Evolutionary conservation across 306 rosid genomes (phyloP), one percentile per base, ranked within the genome.

Genomic region (Dalbergia cultrata): DNA sequence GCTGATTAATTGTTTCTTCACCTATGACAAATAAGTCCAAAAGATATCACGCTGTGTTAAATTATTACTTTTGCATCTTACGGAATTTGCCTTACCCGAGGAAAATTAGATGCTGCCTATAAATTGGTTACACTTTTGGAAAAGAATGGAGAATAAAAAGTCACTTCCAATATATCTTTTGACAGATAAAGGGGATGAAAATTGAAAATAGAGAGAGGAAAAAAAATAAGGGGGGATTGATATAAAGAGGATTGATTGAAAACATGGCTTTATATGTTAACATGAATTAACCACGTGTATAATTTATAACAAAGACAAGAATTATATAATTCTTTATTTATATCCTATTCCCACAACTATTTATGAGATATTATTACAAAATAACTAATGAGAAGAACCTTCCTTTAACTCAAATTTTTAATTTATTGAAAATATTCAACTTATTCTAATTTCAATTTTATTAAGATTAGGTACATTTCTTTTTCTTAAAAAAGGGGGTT

Each of bases 51-150:
- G 37, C 75, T 67, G 45, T 83, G 21, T 83, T 35, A 44, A 60
- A n/a, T 81, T 2, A 7, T 43, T 68, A 74, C 82, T 70, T 82
- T 79, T 56, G 56, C 60, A 52, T 66, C 10, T 68, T n/a, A 26
- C 9, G 47, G 33, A 77, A 70, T 74, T 70, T 64, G 76, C 82
- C 64, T 82, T 75, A 26, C 64, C 57, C 44, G 60, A 44, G 66
- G 75, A 79, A 82, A 83, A 13, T 63, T 73, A 72, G 69, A 53
- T 67, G 75, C 80, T 53, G 81, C 87, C 80, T 76, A 75, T 41
- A 80, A 83, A 66, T 41, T 66, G 70, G 81, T 76, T 76, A 61
- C 60, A 83, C 75, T 80, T 80, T 76, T 34, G 37, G 67, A 73
- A 81, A 75, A 70, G 37, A 60, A 61, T 67, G 33, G 70, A 58